phyloP scores from a whole-genome alignment of 2,329 filamentous ascomycete genomes.

The Arthrobotrys sinensis region DNA sequence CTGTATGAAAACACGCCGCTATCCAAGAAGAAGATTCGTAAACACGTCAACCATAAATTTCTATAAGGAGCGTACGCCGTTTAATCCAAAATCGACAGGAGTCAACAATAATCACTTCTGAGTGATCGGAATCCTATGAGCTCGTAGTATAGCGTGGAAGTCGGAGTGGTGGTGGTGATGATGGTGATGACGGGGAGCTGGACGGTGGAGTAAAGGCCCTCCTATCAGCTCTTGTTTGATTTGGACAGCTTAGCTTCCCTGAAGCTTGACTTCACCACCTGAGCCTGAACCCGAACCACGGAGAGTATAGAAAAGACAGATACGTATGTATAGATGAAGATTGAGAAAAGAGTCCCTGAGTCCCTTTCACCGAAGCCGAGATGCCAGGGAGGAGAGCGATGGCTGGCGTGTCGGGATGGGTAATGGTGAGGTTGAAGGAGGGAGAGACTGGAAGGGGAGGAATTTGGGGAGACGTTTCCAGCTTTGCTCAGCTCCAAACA shows the following conservation, averaged over 20 bases:
- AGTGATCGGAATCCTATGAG: conserved; percentile 35
- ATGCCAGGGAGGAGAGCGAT: conserved; percentile 42
- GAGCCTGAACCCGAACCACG: neutral
- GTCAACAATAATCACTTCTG: conserved; percentile 12
- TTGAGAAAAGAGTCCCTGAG: conserved; percentile 13
- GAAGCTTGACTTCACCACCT: conserved; percentile 22
- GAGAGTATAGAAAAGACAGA: conserved; percentile 4
- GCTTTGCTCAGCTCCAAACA: conserved; percentile 23
- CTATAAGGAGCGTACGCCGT: conserved; percentile 48
- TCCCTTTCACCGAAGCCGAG: conserved; percentile 35
- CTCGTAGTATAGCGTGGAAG: conserved; percentile 18
- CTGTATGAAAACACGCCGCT: conserved; percentile 31
- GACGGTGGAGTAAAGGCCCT: conserved; percentile 24
- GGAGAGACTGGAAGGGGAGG: neutral
- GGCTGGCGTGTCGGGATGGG: conserved; percentile 44
- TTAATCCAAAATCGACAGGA: conserved; percentile 22
- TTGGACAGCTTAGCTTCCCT: conserved; percentile 32
- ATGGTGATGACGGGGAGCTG: conserved; percentile 12
- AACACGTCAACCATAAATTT: conserved; percentile 59
- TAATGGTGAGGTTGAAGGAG: conserved; percentile 29
- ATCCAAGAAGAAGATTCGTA: conserved; percentile 56
- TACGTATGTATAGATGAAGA: conserved; percentile 13
- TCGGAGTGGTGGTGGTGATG: conserved; percentile 16
- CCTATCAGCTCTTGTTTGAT: conserved; percentile 29
- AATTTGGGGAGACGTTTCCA: conserved; percentile 23